Percentiles rank a stretch among this genome's conserved stretches.
These are phyloP conservation scores for Gossypium arboreum DNA, from an alignment of 345 rosid genomes.

Conservation along the genomic window DNA sequence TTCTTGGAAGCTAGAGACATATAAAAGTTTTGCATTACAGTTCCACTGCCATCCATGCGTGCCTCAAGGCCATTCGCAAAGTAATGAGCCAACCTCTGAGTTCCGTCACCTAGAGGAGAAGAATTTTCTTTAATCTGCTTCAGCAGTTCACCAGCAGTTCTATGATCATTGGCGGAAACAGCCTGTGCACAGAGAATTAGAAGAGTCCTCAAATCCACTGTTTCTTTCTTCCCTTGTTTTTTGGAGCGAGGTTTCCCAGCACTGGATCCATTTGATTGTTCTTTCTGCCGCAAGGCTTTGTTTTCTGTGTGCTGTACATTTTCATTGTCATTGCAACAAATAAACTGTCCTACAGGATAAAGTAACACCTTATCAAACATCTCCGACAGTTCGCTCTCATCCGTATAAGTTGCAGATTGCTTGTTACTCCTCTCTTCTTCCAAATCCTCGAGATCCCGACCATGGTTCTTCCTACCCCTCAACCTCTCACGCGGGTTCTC, in stretches of 20 bases:
- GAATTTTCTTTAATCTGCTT: constrained; percentile 73
- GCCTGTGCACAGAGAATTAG: constrained; percentile 80
- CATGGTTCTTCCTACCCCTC: constrained; percentile 51
- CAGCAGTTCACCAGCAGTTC: constrained; percentile 66
- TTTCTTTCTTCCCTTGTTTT: constrained; percentile 41
- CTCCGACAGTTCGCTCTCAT: constrained; percentile 55
- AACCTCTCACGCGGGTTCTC: constrained; percentile 22
- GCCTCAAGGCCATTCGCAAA: constrained; percentile 85
- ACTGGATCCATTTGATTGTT: constrained; percentile 26
- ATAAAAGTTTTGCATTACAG: constrained; percentile 31
- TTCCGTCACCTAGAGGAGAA: constrained; percentile 63
- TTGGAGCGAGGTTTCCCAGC: constrained; percentile 37
- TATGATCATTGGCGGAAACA: constrained; percentile 46
- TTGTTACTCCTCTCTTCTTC: constrained; percentile 63
- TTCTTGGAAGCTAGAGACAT: constrained; percentile 28
- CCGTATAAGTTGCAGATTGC: constrained; percentile 46
- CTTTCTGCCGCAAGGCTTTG: constrained; percentile 23
- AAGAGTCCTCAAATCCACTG: constrained; percentile 66
- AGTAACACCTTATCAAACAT: constrained; percentile 72
- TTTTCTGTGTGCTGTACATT: constrained; percentile 14
- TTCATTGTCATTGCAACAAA: not conserved
- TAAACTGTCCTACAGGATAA: constrained; percentile 17
- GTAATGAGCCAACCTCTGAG: constrained; percentile 79
- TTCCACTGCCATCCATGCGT: constrained; percentile 51
- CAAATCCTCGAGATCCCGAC: constrained; percentile 38